phyloP scores from a whole-genome alignment of 192 early-diverging fungal species.

The Powellomyces hirtus region DNA sequence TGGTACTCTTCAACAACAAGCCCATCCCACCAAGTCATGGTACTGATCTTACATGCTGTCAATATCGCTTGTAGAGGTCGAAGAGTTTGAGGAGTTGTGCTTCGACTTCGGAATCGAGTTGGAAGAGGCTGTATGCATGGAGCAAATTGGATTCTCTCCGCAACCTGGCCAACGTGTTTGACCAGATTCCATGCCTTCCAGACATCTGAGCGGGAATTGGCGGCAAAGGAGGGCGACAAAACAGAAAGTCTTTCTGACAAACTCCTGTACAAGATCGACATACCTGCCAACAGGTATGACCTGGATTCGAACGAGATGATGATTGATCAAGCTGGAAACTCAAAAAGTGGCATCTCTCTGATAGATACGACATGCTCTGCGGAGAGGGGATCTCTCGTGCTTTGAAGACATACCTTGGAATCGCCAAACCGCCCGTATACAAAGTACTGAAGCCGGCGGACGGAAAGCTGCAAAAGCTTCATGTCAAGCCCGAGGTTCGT shows the following conservation, averaged over 20 bases:
- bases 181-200: not conserved
- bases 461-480: slow-evolving; percentile 58
- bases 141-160: not conserved
- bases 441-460: slow-evolving; percentile 55
- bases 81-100: slow-evolving; percentile 96
- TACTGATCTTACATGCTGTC: not conserved
- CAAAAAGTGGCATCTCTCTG: not conserved
- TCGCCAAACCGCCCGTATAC: slow-evolving; percentile 68
- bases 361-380: slow-evolving; percentile 94
- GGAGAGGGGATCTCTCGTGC: slow-evolving; percentile 93
- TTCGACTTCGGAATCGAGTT: slow-evolving; percentile 99
- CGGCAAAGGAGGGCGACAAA: slow-evolving; percentile 59
- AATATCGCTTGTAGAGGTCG: slow-evolving; percentile 54
- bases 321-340: not conserved
- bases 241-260: slow-evolving; percentile 67
- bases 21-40: too few species aligned
- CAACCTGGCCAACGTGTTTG: too few species aligned
- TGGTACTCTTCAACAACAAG: slow-evolving; percentile 55
- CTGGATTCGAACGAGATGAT: too few species aligned
- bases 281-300: slow-evolving; percentile 93
- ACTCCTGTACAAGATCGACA: slow-evolving; percentile 91
- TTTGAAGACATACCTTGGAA: slow-evolving; percentile 78
- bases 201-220: slow-evolving; percentile 76
- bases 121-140: slow-evolving; percentile 82
- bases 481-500: slow-evolving; percentile 67